These are phyloP conservation scores for Daldinia eschscholtzii DNA, from an alignment of 2,329 filamentous ascomycete species.

Conservation along the genomic window DNA sequence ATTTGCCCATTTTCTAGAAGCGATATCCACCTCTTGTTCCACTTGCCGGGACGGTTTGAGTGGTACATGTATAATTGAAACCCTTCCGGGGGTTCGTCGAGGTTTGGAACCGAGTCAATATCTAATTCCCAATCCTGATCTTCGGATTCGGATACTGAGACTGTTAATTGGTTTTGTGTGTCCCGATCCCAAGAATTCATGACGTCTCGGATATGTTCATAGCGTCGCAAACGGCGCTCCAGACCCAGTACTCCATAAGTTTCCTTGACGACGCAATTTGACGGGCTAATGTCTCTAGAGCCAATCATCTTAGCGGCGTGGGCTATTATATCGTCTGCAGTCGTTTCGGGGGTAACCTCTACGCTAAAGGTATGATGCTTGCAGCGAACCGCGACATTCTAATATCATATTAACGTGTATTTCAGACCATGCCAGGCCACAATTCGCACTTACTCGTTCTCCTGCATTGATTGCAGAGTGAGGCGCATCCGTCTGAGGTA, in stretches of 20 bases:
- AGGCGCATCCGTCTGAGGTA: constrained; percentile 77
- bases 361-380: constrained; percentile 76
- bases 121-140: constrained; percentile 73
- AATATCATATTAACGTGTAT: constrained; percentile 48
- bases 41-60: constrained; percentile 84
- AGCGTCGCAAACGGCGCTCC: constrained; percentile 84
- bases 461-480: constrained; percentile 84
- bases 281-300: constrained; percentile 71
- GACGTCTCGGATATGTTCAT: constrained; percentile 87
- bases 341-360: constrained; percentile 81
- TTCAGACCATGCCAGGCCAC: constrained; percentile 22
- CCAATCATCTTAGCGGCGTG: constrained; percentile 74
- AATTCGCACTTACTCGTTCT: constrained; percentile 72
- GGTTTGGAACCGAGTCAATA: constrained; percentile 70
- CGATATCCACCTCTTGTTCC: constrained; percentile 86
- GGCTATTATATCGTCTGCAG: constrained; percentile 77
- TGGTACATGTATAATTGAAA: constrained; percentile 81
- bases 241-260: constrained; percentile 80
- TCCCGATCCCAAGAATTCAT: constrained; percentile 95
- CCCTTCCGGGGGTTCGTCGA: constrained; percentile 71
- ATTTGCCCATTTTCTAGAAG: constrained; percentile 81
- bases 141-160: constrained; percentile 70
- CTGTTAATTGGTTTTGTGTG: constrained; percentile 77
- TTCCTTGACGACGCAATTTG: constrained; percentile 80
- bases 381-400: constrained; percentile 80